Evolutionary conservation across 2,329 filamentous ascomycete species (phyloP), one percentile per base, ranked within the genome.

Genomic region (Setomelanomma holmii): DNA sequence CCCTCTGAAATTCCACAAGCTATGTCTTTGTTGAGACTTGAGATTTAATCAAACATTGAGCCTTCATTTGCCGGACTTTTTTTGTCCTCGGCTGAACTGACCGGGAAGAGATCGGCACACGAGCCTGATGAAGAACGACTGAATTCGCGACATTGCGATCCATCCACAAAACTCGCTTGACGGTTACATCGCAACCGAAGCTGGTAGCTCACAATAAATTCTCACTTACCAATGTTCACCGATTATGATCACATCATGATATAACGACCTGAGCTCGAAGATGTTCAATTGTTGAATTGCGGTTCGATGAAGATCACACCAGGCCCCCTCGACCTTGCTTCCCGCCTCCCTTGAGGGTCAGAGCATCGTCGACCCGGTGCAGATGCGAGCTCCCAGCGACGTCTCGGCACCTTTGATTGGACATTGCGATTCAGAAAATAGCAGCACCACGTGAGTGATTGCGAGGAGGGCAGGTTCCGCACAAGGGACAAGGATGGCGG

Each of bases 271-370:
- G n/a, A n/a, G n/a, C n/a, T n/a, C n/a, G n/a, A n/a, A n/a, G n/a
- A n/a, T n/a, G n/a, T n/a, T n/a, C n/a, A n/a, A n/a, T n/a, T n/a
- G n/a, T n/a, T n/a, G n/a, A n/a, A n/a, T n/a, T n/a, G n/a, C n/a
- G n/a, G n/a, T n/a, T n/a, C n/a, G n/a, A n/a, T n/a, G 49, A 51
- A 53, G 69, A 74, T 74, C 71, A 41, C 63, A 19, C 36, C 68
- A 69, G 63, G 69, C 62, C 61, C 69, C 69, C 68, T 72, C 71
- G 61, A 73, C 71, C 71, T 66, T 69, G 71, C 70, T 71, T 73
- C 71, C 71, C 70, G 70, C 64, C 53, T 50, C 60, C 69, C 66
- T 71, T 53, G 67, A 70, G 67, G 71, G 63, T 70, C 52, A 58
- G 52, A 53, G 59, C 48, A 43, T 48, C 35, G 53, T 36, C 40